Conservation (phyloP, 805 yeast genomes). For the Torulaspora gathmanii region DNA sequence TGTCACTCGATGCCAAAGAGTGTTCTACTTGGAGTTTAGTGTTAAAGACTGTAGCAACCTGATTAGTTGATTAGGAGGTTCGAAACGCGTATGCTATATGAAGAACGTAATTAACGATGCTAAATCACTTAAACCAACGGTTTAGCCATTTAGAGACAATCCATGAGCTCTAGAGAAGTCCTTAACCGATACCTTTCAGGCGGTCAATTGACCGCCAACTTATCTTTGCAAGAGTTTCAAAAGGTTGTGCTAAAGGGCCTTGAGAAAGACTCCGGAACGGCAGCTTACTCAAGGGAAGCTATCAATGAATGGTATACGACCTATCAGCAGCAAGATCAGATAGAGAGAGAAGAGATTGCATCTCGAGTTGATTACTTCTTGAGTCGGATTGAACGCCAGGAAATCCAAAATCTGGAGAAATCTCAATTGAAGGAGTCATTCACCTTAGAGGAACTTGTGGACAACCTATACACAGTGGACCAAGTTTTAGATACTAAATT, state of each 20-base stretch:
- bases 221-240: slow-evolving; percentile 7
- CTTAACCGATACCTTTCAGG: slow-evolving; percentile 4
- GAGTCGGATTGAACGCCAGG: slow-evolving; percentile 8
- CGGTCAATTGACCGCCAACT: slow-evolving; percentile 4
- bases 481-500: slow-evolving; percentile 13
- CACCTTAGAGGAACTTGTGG: slow-evolving; percentile 21
- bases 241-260: slow-evolving; percentile 5
- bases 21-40: not conserved
- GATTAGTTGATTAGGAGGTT: not conserved
- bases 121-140: not conserved
- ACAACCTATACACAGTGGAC: slow-evolving; percentile 19
- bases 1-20: not conserved
- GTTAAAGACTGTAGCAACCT: too few species aligned
- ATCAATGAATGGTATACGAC: slow-evolving; percentile 10
- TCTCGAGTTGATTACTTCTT: slow-evolving; percentile 8
- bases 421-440: slow-evolving; percentile 15
- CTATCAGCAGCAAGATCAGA: slow-evolving; percentile 5
- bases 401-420: slow-evolving; percentile 13
- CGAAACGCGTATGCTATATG: not conserved
- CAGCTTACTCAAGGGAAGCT: not conserved
- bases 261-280: not conserved
- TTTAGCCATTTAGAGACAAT: not conserved
- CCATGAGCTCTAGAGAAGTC: slow-evolving; percentile 10
- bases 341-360: not conserved
- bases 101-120: slow-evolving; percentile 5